Evolutionary conservation across 163 green algal species (phyloP).

Genomic region (Coccomyxa subellipsoidea): DNA sequence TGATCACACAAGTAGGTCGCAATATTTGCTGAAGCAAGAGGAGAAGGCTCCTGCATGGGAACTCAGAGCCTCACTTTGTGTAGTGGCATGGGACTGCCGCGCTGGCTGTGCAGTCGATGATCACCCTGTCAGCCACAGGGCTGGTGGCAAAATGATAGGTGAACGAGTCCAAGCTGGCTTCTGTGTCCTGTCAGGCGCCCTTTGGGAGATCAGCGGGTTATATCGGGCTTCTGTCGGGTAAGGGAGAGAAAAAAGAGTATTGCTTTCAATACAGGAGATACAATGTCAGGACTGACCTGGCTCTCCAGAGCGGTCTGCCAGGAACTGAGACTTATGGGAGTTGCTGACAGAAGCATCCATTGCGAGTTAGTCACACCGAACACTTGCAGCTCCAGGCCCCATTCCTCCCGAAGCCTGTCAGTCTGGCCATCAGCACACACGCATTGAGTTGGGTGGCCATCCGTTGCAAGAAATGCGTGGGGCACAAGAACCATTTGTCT

Average conservation of each 20-base stretch:
- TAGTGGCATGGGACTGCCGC: constrained; percentile 36
- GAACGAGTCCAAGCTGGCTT: constrained; percentile 7
- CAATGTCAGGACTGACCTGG: constrained; percentile 1
- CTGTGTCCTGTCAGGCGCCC: constrained; percentile 6
- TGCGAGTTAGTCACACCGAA: constrained; percentile 66
- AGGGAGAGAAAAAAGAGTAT: too few species aligned
- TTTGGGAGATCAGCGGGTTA: neutral
- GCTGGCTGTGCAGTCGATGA: constrained; percentile 58
- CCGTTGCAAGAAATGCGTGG: too few species aligned
- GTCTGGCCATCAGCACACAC: constrained; percentile 25
- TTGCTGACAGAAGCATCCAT: constrained; percentile 67
- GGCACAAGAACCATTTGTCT: neutral
- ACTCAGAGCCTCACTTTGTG: neutral
- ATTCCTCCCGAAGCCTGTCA: constrained; percentile 48
- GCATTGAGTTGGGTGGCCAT: too few species aligned
- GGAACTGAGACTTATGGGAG: constrained; percentile 41
- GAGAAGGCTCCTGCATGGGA: neutral
- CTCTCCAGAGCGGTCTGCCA: constrained; percentile 42
- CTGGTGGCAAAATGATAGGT: neutral
- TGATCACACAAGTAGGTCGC: too few species aligned
- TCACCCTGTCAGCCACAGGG: neutral
- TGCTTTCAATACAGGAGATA: too few species aligned
- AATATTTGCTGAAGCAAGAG: too few species aligned
- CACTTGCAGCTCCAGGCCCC: constrained; percentile 68
- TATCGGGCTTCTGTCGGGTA: too few species aligned